A percentile compares a stretch with the other conserved stretches of the same genome.
Conservation (phyloP, 192 early-diverging fungal genomes). For the Hyaloraphidium curvatum region DNA sequence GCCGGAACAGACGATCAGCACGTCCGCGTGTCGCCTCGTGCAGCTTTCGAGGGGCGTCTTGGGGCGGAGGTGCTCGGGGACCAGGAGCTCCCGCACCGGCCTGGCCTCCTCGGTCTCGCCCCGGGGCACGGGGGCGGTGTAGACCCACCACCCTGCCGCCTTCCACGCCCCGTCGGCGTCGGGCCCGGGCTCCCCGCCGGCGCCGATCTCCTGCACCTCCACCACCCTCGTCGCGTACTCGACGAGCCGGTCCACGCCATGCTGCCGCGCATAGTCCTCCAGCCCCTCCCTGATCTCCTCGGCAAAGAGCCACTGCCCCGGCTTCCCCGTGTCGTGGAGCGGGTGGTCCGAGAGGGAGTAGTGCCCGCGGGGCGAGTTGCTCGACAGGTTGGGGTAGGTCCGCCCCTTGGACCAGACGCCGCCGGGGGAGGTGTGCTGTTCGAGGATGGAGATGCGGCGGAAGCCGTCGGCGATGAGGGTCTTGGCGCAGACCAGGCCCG, state of each 20-base stretch:
- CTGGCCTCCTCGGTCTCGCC: too few relatives aligned
- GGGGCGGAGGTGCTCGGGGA: too few relatives aligned
- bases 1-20: background rate
- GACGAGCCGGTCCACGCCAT: too few relatives aligned
- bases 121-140: too few relatives aligned
- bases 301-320: background rate
- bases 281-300: background rate
- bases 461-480: background rate
- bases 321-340: background rate
- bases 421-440: background rate
- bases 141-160: too few relatives aligned
- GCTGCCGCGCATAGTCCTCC: background rate
- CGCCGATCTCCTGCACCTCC: too few relatives aligned
- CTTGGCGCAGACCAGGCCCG: background rate
- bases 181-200: too few relatives aligned
- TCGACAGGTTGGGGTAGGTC: background rate
- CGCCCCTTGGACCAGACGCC: background rate
- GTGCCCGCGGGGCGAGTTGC: background rate
- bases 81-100: too few relatives aligned
- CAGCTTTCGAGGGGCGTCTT: too few relatives aligned
- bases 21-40: too few relatives aligned
- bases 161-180: too few relatives aligned
- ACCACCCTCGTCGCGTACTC: too few relatives aligned
- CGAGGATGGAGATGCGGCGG: background rate
- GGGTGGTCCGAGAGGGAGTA: background rate